A percentile compares a stretch with the other conserved stretches of the same genome.
Evolutionary conservation across 495 filamentous ascomycete genomes (phyloP).

Genomic region (Tuber calosporum): DNA sequence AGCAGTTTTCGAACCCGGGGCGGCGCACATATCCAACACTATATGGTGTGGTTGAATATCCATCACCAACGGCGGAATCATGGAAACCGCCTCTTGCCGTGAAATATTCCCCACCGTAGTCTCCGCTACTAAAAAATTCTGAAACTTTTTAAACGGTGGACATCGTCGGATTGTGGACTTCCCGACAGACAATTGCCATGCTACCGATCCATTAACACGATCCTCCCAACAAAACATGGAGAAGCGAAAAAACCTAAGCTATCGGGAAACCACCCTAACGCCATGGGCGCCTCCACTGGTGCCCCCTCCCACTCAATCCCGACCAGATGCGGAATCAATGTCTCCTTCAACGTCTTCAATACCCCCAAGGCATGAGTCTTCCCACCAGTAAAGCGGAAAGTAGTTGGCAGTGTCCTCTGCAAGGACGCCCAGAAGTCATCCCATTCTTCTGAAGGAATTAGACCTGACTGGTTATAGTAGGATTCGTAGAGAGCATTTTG

Average conservation of each 20-base stretch:
- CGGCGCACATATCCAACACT: slow-evolving; percentile 90
- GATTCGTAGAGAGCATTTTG: slow-evolving; percentile 69
- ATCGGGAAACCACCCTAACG: slow-evolving; percentile 87
- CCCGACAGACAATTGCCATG: slow-evolving; percentile 92
- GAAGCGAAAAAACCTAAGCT: slow-evolving; percentile 49
- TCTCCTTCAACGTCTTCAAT: slow-evolving; percentile 71
- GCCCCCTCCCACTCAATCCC: slow-evolving; percentile 73
- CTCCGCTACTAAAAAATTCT: slow-evolving; percentile 97
- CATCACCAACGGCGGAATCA: slow-evolving; percentile 94
- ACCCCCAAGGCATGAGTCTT: slow-evolving; percentile 88
- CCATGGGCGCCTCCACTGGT: slow-evolving; percentile 67
- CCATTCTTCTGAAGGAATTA: slow-evolving; percentile 65
- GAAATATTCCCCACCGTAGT: slow-evolving; percentile 95
- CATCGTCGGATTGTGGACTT: slow-evolving; percentile 89
- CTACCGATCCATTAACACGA: slow-evolving; percentile 40
- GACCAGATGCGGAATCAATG: slow-evolving; percentile 80
- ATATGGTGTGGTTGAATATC: slow-evolving; percentile 84
- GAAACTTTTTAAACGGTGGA: slow-evolving; percentile 85
- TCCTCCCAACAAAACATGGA: background rate
- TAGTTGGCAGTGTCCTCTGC: slow-evolving; percentile 79
- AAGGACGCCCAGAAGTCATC: slow-evolving; percentile 74
- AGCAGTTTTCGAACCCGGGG: slow-evolving; percentile 91
- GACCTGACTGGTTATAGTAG: slow-evolving; percentile 71
- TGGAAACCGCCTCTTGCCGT: slow-evolving; percentile 92
- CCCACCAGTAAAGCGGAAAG: slow-evolving; percentile 91